These are phyloP conservation scores for Cercophora sp. DNA, from an alignment of 495 filamentous ascomycete species.

Conservation along the genomic window DNA sequence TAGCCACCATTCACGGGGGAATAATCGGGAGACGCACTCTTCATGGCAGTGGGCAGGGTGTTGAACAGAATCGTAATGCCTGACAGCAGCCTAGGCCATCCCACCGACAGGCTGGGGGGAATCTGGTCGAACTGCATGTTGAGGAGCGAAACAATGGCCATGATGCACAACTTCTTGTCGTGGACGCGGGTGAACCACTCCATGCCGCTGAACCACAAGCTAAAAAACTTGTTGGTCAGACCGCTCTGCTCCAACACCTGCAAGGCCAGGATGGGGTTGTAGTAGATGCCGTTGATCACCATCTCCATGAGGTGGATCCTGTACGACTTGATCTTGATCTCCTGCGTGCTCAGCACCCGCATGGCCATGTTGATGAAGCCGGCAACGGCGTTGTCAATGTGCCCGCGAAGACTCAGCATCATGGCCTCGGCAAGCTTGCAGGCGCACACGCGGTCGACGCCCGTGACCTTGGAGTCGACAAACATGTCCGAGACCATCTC, in stretches of 20 bases:
- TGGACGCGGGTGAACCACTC: slow-evolving; percentile 90
- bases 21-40: slow-evolving; percentile 52
- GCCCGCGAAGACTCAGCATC: slow-evolving; percentile 92
- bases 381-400: slow-evolving; percentile 78
- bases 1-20: slow-evolving; percentile 8
- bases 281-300: slow-evolving; percentile 97
- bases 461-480: slow-evolving; percentile 79
- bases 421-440: slow-evolving; percentile 97
- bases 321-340: slow-evolving; percentile 83
- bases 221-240: slow-evolving; percentile 99
- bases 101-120: slow-evolving; percentile 82
- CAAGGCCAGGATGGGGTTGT: slow-evolving; percentile 79
- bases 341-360: slow-evolving; percentile 63
- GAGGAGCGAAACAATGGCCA: slow-evolving; percentile 82
- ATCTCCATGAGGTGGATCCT: slow-evolving; percentile 97
- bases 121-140: slow-evolving; percentile 72
- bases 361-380: slow-evolving; percentile 88
- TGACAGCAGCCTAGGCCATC: slow-evolving; percentile 89
- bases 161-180: slow-evolving; percentile 96
- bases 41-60: slow-evolving; percentile 79
- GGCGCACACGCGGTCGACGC: slow-evolving; percentile 95
- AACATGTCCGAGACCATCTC: slow-evolving; percentile 72
- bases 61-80: slow-evolving; percentile 90
- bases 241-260: slow-evolving; percentile 82
- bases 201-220: slow-evolving; percentile 94